Evolutionary conservation across 139 green algal species (phyloP).

Genomic region (Chlorella sp.): DNA sequence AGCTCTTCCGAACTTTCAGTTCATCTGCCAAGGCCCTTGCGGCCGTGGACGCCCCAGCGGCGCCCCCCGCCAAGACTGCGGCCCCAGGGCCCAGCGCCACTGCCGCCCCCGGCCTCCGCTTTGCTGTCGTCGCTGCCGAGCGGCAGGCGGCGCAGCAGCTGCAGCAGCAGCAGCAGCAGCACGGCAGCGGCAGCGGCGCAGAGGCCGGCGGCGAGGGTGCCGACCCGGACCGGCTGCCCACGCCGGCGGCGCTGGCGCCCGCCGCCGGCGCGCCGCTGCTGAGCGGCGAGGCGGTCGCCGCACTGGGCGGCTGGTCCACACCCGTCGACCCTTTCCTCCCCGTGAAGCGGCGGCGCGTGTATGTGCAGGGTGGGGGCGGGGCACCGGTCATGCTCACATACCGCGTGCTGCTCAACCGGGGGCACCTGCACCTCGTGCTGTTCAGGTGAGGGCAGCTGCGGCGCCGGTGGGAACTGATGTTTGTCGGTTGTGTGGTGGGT

Average conservation of each 20-base stretch:
- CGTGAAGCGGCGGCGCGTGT: conserved; percentile 20
- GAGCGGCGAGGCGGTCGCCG: neutral
- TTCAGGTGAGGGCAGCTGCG: conserved; percentile 16
- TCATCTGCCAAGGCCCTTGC: neutral
- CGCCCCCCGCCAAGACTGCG: neutral
- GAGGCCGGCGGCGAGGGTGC: too few species aligned
- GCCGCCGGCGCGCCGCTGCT: neutral
- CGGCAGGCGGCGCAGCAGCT: neutral
- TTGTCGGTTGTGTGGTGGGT: too few species aligned
- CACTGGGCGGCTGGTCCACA: neutral
- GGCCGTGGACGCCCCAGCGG: too few species aligned
- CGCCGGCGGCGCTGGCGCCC: neutral
- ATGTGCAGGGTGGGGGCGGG: neutral
- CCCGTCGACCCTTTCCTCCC: neutral
- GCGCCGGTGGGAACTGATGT: too few species aligned
- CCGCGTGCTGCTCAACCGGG: conserved; percentile 4
- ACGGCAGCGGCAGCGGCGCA: too few species aligned
- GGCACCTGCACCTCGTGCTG: conserved; percentile 38
- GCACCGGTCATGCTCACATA: conserved; percentile 23
- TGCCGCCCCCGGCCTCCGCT: neutral
- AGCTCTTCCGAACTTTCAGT: conserved; percentile 19
- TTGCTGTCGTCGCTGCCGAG: neutral
- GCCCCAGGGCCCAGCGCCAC: neutral
- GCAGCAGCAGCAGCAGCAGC: too few species aligned
- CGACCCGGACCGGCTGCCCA: too few species aligned